phyloP scores from a whole-genome alignment of 768 basidiomycete genomes.

The Suillus clintonianus region DNA sequence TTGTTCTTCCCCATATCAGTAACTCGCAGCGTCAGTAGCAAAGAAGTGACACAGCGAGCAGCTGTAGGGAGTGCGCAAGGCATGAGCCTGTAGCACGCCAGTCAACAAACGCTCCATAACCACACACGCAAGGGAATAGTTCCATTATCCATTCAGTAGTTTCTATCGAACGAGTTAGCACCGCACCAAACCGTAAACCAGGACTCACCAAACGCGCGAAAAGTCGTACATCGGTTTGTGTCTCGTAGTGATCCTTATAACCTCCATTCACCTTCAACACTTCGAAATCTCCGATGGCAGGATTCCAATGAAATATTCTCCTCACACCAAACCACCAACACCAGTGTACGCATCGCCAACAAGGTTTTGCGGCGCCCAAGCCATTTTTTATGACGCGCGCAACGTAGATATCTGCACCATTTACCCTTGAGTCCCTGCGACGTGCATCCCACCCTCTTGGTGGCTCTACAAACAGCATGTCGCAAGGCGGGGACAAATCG shows the following conservation, averaged over 20 bases:
- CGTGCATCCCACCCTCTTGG: conserved; percentile 35
- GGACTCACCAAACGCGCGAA: conserved; percentile 45
- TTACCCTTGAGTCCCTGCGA: conserved; percentile 42
- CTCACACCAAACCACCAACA: conserved; percentile 59
- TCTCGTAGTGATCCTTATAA: conserved; percentile 43
- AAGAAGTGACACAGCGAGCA: not conserved
- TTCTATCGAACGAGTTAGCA: not conserved
- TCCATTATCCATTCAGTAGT: conserved; percentile 1
- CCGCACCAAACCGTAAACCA: not conserved
- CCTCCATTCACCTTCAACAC: conserved; percentile 49
- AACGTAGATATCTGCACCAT: conserved; percentile 58
- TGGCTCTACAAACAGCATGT: not conserved
- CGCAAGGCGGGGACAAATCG: conserved; percentile 1
- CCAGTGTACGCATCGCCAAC: conserved; percentile 59
- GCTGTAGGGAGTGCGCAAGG: conserved; percentile 2
- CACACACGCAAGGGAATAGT: not conserved
- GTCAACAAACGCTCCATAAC: not conserved
- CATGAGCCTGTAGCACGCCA: not conserved
- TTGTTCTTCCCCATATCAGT: conserved; percentile 1
- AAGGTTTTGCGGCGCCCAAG: conserved; percentile 53
- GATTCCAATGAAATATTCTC: conserved; percentile 57
- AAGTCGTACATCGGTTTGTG: conserved; percentile 45
- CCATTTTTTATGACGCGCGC: conserved; percentile 50
- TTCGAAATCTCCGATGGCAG: conserved; percentile 34
- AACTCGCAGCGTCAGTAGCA: not conserved